Base-by-base conservation (phyloP, 805 yeast genomes). In the Kluyveromyces nonfermentans region DNA sequence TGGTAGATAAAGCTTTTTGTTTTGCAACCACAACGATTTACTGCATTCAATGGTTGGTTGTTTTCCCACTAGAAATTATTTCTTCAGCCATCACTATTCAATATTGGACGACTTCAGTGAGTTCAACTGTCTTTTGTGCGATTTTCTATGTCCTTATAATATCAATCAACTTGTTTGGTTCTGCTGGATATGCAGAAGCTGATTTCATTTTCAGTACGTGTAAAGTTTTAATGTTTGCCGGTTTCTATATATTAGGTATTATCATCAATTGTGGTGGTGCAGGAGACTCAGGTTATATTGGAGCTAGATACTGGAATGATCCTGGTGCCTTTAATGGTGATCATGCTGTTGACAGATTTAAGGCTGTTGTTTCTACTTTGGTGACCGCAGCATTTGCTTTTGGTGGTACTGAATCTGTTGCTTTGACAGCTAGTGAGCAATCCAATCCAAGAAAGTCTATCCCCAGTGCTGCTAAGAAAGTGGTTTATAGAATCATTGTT, bases 1-100 rank as follows among this genome's bases (percentile, higher is more conserved):
- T 79, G 48, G 64, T 80, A 22, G 85, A 78, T 51, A 74, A 73
- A 16, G 73, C 80, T 1, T 56, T 75, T 20, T 76, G 78, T 3
- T 80, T 80, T 55, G 75, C 85, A 1, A 71, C 74, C 33, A 77
- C 80, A 17, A 75, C 82, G 77, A 74, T 74, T 52, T 80, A 78
- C 55, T 75, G 77, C 59, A 63, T 80, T 39, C 80, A 78, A 59
- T 80, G 84, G 81, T 60, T 77, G 50, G 68, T 75, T 36, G 81
- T 77, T 44, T 69, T 80, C 43, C 78, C 84, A 2, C 68, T 80
- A 39, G 85, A 80, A 55, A 67, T 79, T 55, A 82, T 79, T 22
- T 77, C 84, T 19, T 82, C 82, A 16, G 67, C 79, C 35, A 72
- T 77, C 68, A 78, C 84, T 21, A 70, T 80, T 45, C 64, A 72